Evolutionary conservation across 139 green algal genomes (phyloP).

Genomic region (Chlorella sp.): DNA sequence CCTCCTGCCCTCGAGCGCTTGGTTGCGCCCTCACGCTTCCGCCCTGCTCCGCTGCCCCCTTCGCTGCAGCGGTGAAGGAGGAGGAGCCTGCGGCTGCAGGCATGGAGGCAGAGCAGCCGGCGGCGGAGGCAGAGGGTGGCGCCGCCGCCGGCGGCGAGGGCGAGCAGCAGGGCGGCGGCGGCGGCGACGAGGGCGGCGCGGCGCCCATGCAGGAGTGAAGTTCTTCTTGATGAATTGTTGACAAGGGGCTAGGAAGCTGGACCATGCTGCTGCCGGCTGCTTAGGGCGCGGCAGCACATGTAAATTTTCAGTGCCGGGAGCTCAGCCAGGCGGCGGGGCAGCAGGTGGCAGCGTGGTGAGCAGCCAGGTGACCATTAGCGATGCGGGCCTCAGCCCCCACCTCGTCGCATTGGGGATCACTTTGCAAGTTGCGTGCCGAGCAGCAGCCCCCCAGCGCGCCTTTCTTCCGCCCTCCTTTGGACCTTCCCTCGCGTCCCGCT

Average conservation of each 20-base stretch:
- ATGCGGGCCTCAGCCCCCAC: background rate
- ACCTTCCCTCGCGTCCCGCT: too few relatives aligned
- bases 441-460: too few relatives aligned
- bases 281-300: background rate
- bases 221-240: background rate
- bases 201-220: conserved; percentile 46
- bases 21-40: too few relatives aligned
- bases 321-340: background rate
- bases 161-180: conserved; percentile 29
- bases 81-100: conserved; percentile 16
- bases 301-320: too few relatives aligned
- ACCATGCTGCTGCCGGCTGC: background rate
- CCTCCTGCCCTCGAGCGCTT: too few relatives aligned
- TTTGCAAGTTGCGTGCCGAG: too few relatives aligned
- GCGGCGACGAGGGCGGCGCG: background rate
- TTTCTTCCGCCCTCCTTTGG: too few relatives aligned
- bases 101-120: conserved; percentile 20
- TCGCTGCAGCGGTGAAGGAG: conserved; percentile 41
- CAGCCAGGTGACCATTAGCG: background rate
- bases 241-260: background rate
- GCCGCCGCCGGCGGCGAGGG: background rate
- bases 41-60: background rate
- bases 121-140: conserved; percentile 6
- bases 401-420: too few relatives aligned
- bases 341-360: background rate